Evolutionary conservation across 352 stramenopile species (phyloP).

Genomic region (Globisporangium heterothallicum): DNA sequence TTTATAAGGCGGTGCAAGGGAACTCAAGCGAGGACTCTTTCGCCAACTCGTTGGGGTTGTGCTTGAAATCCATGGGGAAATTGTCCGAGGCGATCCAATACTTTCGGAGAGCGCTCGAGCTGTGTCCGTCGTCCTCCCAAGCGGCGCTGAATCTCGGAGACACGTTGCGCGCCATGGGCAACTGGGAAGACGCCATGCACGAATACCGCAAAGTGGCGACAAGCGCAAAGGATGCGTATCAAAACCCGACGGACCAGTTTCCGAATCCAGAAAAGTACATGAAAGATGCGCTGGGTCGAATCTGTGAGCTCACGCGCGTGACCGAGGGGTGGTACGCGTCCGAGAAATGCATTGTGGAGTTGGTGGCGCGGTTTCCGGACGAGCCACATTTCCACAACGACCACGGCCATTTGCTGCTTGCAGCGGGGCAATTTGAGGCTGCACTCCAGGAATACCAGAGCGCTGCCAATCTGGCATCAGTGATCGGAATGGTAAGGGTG

Average conservation of each 20-base stretch:
- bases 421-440: constrained; percentile 46
- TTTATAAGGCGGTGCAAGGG: constrained; percentile 34
- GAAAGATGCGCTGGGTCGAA: constrained; percentile 27
- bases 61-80: constrained; percentile 31
- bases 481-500: constrained; percentile 39
- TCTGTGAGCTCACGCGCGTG: constrained; percentile 51
- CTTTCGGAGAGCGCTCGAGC: constrained; percentile 42
- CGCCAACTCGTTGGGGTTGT: constrained; percentile 52
- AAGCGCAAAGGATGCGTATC: background rate
- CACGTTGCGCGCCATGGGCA: constrained; percentile 30
- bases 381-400: constrained; percentile 55
- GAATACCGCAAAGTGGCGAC: constrained; percentile 44
- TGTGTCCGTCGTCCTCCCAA: constrained; percentile 37
- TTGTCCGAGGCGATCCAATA: constrained; percentile 41
- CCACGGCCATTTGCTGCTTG: constrained; percentile 45
- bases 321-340: constrained; percentile 40
- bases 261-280: constrained; percentile 22
- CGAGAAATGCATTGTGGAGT: constrained; percentile 48
- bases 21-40: constrained; percentile 45
- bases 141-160: constrained; percentile 50
- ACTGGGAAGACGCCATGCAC: constrained; percentile 54
- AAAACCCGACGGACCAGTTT: constrained; percentile 7
- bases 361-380: constrained; percentile 42
- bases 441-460: constrained; percentile 52
- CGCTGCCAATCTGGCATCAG: constrained; percentile 31